These are phyloP conservation scores for Ophiostoma pallidulum DNA, from an alignment of 2,329 filamentous ascomycete genomes.

Conservation along the genomic window DNA sequence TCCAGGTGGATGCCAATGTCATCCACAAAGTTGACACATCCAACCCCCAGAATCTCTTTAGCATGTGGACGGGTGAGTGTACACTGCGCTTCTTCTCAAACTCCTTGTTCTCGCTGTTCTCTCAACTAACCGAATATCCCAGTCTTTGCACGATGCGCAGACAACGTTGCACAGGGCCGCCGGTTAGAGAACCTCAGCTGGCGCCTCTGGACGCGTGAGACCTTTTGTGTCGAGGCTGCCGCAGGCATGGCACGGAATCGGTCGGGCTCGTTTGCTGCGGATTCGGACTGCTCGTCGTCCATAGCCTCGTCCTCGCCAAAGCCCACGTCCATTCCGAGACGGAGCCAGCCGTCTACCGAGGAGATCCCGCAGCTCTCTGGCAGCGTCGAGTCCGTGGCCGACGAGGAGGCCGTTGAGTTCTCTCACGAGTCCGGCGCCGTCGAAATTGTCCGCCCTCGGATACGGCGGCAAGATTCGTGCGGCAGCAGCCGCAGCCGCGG, in stretches of 20 bases:
- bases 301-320: slow-evolving; percentile 33
- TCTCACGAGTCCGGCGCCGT: slow-evolving; percentile 43
- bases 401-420: slow-evolving; percentile 57
- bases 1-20: slow-evolving; percentile 83
- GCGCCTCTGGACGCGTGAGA: slow-evolving; percentile 90
- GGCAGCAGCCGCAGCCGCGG: slow-evolving; percentile 61
- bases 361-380: slow-evolving; percentile 65
- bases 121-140: slow-evolving; percentile 8
- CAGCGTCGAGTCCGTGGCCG: slow-evolving; percentile 65
- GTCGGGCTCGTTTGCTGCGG: slow-evolving; percentile 1
- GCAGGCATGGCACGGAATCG: background rate
- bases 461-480: slow-evolving; percentile 62
- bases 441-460: slow-evolving; percentile 55
- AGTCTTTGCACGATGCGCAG: slow-evolving; percentile 93
- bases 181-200: slow-evolving; percentile 92
- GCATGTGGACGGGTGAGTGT: slow-evolving; percentile 88
- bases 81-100: slow-evolving; percentile 3
- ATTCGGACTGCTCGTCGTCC: slow-evolving; percentile 35
- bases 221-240: slow-evolving; percentile 67
- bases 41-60: slow-evolving; percentile 86
- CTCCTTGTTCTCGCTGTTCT: background rate
- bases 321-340: slow-evolving; percentile 38
- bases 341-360: slow-evolving; percentile 28
- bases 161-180: slow-evolving; percentile 86
- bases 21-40: slow-evolving; percentile 92